Conservation (phyloP, 164 flowering plant species). For the Cinnamomum micranthum region DNA sequence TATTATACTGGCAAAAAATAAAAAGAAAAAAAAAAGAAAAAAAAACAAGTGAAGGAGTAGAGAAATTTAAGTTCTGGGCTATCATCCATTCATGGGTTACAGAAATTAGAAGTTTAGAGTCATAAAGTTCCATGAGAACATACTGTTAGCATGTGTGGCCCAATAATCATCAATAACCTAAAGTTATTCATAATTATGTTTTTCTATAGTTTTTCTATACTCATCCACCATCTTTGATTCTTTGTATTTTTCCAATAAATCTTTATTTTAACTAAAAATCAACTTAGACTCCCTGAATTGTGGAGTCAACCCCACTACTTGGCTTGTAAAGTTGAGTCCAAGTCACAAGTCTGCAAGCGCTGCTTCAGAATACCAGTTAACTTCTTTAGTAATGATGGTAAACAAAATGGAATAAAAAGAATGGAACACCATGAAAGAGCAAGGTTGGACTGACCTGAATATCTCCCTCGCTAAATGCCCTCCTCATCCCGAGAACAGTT, state of each 20-base stretch:
- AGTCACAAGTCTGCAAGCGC: not conserved
- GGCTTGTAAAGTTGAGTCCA: not conserved
- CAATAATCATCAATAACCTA: not conserved
- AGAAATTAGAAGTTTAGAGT: not conserved
- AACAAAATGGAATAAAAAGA: not conserved
- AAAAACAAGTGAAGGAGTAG: too few relatives aligned
- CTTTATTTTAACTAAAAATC: too few relatives aligned
- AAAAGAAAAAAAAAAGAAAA: too few relatives aligned
- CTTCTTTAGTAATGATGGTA: not conserved
- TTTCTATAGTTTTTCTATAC: too few relatives aligned
- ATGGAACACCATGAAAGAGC: not conserved
- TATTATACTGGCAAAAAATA: too few relatives aligned
- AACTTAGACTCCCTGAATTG: not conserved
- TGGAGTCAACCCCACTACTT: not conserved
- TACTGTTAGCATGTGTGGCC: not conserved
- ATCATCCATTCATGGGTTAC: too few relatives aligned
- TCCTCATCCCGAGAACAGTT: slow-evolving; percentile 76
- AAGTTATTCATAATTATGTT: too few relatives aligned
- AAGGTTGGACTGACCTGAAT: slow-evolving; percentile 58
- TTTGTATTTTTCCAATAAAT: not conserved
- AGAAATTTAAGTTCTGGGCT: too few relatives aligned
- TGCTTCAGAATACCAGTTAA: not conserved
- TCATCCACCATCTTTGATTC: not conserved
- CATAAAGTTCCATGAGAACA: not conserved
- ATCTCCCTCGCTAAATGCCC: slow-evolving; percentile 97